Evolutionary conservation across 805 yeast genomes (phyloP).

Genomic region (Sugiyamaella americana): DNA sequence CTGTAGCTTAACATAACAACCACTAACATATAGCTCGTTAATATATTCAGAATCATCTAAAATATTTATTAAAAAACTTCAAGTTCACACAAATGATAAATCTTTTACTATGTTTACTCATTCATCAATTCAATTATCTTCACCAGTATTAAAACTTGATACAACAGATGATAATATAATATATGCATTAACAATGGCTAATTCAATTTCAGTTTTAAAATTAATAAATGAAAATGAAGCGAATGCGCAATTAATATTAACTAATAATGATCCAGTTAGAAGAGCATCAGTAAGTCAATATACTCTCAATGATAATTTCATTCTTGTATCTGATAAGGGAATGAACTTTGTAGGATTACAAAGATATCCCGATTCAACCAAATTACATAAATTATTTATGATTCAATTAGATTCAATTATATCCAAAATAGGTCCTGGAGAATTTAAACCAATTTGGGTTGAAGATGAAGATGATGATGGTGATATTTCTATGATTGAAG

Average conservation of each 20-base stretch:
- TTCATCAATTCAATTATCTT: not conserved
- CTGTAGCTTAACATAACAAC: not conserved
- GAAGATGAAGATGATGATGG: not conserved
- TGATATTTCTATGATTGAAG: not conserved
- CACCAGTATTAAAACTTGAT: not conserved
- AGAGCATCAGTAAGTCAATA: not conserved
- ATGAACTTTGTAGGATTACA: not conserved
- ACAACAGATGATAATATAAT: not conserved
- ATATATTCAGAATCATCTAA: not conserved
- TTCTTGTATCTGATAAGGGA: not conserved
- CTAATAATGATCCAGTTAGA: not conserved
- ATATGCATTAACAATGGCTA: not conserved
- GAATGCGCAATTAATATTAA: not conserved
- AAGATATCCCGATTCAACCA: not conserved
- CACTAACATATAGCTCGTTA: not conserved
- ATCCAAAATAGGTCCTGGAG: not conserved
- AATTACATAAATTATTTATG: not conserved
- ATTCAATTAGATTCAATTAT: not conserved
- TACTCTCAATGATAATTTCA: not conserved
- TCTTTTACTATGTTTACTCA: conserved; percentile 1
- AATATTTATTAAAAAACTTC: no score
- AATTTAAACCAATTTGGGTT: not conserved
- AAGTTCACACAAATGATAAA: not conserved
- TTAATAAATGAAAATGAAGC: no score
- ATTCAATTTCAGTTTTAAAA: not conserved